Evolutionary conservation across 805 yeast species (phyloP).

Genomic region (Myxozyma neotropica): DNA sequence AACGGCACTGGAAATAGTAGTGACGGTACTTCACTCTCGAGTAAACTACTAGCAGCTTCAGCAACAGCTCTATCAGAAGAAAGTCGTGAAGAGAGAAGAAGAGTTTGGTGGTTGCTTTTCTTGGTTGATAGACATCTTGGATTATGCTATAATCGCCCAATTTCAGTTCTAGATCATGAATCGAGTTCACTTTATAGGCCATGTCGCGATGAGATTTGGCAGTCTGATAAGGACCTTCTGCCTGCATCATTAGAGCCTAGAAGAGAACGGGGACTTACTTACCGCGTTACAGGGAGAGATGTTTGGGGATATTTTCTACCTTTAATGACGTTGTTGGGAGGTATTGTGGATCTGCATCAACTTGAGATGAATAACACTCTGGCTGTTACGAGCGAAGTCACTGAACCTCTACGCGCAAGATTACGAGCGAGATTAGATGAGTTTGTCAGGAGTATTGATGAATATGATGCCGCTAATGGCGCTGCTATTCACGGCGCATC

Average conservation of each 20-base stretch:
- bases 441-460: conserved; percentile 21
- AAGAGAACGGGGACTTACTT: conserved; percentile 39
- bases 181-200: conserved; percentile 43
- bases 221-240: conserved; percentile 36
- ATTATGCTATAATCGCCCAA: conserved; percentile 44
- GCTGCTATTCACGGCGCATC: background rate
- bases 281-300: conserved; percentile 41
- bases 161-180: conserved; percentile 43
- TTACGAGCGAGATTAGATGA: conserved; percentile 28
- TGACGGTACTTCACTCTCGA: background rate
- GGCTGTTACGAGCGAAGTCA: conserved; percentile 25
- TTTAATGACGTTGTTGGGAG: conserved; percentile 43
- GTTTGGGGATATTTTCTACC: conserved; percentile 48
- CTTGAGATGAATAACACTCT: conserved; percentile 37
- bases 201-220: conserved; percentile 44
- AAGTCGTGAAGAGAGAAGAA: conserved; percentile 45
- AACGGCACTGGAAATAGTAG: too few relatives aligned
- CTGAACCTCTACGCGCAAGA: conserved; percentile 29
- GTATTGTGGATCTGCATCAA: conserved; percentile 37
- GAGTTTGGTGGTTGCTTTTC: conserved; percentile 50
- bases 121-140: conserved; percentile 47
- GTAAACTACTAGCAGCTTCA: background rate
- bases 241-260: conserved; percentile 41
- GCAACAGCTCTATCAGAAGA: conserved; percentile 36
- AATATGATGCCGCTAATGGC: conserved; percentile 21